phyloP scores from a whole-genome alignment of 2,329 filamentous ascomycete species.

The Aureobasidium sp. region DNA sequence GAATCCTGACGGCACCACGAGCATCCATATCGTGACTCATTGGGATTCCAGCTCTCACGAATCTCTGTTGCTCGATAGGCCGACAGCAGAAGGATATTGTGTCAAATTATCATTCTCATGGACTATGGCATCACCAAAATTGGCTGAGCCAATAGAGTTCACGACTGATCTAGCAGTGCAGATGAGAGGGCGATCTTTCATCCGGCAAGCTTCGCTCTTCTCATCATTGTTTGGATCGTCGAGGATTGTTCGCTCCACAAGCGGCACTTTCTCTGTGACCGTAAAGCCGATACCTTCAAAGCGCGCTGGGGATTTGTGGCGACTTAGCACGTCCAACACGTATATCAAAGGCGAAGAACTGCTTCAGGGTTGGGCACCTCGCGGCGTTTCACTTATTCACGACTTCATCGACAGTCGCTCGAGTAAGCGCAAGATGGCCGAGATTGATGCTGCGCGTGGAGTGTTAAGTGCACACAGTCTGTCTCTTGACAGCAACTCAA shows the following conservation, averaged over 20 bases:
- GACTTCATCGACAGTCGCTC: conserved; percentile 75
- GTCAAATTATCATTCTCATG: conserved; percentile 83
- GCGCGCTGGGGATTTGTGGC: conserved; percentile 86
- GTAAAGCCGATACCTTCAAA: conserved; percentile 87
- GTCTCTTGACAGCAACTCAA: conserved; percentile 29
- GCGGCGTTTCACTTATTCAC: conserved; percentile 82
- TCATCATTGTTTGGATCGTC: conserved; percentile 79
- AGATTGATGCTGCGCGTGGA: conserved; percentile 69
- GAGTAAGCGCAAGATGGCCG: conserved; percentile 64
- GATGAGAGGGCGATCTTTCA: conserved; percentile 74
- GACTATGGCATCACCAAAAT: conserved; percentile 75
- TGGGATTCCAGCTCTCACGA: conserved; percentile 95
- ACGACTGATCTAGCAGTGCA: conserved; percentile 73
- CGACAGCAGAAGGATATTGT: conserved; percentile 85
- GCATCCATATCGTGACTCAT: conserved; percentile 78
- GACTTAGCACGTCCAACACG: conserved; percentile 88
- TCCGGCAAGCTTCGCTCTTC: conserved; percentile 80
- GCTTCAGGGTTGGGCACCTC: conserved; percentile 75
- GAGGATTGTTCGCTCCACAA: conserved; percentile 78
- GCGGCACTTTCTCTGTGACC: conserved; percentile 76
- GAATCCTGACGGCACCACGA: conserved; percentile 84
- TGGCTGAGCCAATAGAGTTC: conserved; percentile 85
- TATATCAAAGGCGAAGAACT: conserved; percentile 95
- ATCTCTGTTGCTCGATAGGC: conserved; percentile 86
- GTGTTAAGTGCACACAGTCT: conserved; percentile 40